A percentile compares a stretch with the other conserved stretches of the same genome.
These are phyloP conservation scores for Entoloma clypeatum DNA, from an alignment of 1,284 basidiomycete genomes.

Conservation along the genomic window DNA sequence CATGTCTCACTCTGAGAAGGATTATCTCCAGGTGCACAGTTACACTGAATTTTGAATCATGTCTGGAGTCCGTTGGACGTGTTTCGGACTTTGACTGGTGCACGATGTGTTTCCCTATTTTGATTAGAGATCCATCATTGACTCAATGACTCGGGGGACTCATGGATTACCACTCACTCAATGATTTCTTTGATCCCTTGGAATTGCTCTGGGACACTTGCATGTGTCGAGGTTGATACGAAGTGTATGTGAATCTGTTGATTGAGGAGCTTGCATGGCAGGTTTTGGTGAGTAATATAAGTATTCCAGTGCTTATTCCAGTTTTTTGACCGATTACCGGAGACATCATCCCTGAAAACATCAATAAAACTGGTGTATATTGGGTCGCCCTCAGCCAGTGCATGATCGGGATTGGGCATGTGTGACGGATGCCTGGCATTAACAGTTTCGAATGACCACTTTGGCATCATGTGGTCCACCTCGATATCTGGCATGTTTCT, in stretches of 20 bases:
- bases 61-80: conserved; percentile 15
- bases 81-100: conserved; percentile 25
- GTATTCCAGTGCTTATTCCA: conserved; percentile 33
- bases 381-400: conserved; percentile 26
- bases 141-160: not conserved
- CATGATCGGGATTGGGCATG: conserved; percentile 30
- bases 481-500: conserved; percentile 16
- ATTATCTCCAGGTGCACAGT: conserved; percentile 32
- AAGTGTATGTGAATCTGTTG: no score
- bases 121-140: conserved; percentile 1
- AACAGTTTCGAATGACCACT: conserved; percentile 17
- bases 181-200: conserved; percentile 26
- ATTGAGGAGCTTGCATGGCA: no score
- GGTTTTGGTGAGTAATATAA: no score
- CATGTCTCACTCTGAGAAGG: conserved; percentile 32
- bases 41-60: conserved; percentile 19
- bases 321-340: conserved; percentile 28
- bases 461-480: conserved; percentile 5
- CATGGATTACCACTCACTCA: no score
- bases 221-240: conserved; percentile 32
- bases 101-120: conserved; percentile 22
- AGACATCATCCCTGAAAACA: conserved; percentile 29
- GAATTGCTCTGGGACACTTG: conserved; percentile 31
- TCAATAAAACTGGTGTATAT: conserved; percentile 27
- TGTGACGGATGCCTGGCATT: conserved; percentile 17